phyloP scores from a whole-genome alignment of 2,329 filamentous ascomycete genomes.

The Claviceps monticola region DNA sequence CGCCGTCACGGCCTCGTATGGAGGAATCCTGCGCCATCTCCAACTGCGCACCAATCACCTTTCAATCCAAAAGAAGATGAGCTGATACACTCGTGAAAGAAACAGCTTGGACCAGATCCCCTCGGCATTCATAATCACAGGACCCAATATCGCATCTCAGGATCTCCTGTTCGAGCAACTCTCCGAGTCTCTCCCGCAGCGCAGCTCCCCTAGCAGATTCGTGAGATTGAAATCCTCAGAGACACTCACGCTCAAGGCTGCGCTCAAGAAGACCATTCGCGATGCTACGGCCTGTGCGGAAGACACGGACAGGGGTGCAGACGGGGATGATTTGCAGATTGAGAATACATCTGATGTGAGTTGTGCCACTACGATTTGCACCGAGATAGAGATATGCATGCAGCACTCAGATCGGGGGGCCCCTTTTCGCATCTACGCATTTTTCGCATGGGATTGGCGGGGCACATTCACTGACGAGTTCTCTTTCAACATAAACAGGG shows the following conservation, averaged over 20 bases:
- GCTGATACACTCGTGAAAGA: neutral
- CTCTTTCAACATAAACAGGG: constrained; percentile 25
- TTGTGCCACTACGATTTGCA: neutral
- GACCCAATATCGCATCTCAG: constrained; percentile 65
- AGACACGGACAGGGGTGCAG: constrained; percentile 37
- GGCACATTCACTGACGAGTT: neutral
- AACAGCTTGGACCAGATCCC: constrained; percentile 39
- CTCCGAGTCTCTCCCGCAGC: constrained; percentile 37
- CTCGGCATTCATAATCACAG: constrained; percentile 60
- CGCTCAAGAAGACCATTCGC: constrained; percentile 59
- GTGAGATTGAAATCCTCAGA: constrained; percentile 57
- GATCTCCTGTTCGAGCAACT: constrained; percentile 61
- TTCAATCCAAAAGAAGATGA: too few relatives aligned
- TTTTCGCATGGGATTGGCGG: neutral
- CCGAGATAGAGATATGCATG: neutral
- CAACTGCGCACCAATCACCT: too few relatives aligned
- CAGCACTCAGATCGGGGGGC: neutral
- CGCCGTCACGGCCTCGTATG: too few relatives aligned
- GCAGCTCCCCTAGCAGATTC: constrained; percentile 37
- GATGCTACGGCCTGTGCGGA: constrained; percentile 39
- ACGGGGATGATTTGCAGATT: constrained; percentile 32
- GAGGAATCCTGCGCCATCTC: too few relatives aligned
- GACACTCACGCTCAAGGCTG: constrained; percentile 58
- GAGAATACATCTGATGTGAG: constrained; percentile 34
- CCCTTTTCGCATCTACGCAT: neutral